phyloP scores from a whole-genome alignment of 768 basidiomycete species.

The Kwoniella newhampshirensis region DNA sequence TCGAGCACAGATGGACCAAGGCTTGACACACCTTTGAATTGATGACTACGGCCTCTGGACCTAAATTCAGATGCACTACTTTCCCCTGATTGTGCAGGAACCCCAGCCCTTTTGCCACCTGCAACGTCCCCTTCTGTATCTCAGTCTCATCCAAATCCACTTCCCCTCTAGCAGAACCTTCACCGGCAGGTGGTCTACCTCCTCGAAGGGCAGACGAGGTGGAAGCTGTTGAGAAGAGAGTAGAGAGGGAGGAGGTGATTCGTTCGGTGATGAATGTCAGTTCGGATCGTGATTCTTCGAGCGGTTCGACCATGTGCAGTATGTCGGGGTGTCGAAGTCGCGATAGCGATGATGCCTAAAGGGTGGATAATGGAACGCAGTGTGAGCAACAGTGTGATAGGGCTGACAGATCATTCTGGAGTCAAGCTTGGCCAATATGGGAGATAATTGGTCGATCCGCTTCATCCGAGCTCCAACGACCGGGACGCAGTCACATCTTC shows the following conservation, averaged over 20 bases:
- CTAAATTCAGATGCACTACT: slow-evolving; percentile 86
- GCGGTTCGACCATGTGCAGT: slow-evolving; percentile 94
- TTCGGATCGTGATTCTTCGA: slow-evolving; percentile 87
- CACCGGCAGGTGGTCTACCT: slow-evolving; percentile 46
- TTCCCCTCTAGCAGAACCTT: slow-evolving; percentile 52
- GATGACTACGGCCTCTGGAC: slow-evolving; percentile 81
- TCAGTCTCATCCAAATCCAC: slow-evolving; percentile 95
- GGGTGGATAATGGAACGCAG: neutral
- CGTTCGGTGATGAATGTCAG: slow-evolving; percentile 92
- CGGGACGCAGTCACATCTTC: no score
- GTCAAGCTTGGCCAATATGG: no score
- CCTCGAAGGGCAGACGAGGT: neutral
- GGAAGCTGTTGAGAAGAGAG: slow-evolving; percentile 22
- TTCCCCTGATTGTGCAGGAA: slow-evolving; percentile 92
- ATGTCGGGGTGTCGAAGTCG: slow-evolving; percentile 89
- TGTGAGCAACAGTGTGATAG: no score
- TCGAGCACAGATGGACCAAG: neutral
- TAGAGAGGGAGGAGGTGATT: slow-evolving; percentile 73
- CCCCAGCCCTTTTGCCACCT: slow-evolving; percentile 61
- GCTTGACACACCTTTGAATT: slow-evolving; percentile 67
- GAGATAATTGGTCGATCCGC: no score
- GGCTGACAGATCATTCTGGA: no score
- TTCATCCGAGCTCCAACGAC: no score
- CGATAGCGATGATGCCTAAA: slow-evolving; percentile 72
- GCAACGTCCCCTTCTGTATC: slow-evolving; percentile 96